Evolutionary conservation across 257 asterid species (phyloP).

Genomic region (Coffea canephora): DNA sequence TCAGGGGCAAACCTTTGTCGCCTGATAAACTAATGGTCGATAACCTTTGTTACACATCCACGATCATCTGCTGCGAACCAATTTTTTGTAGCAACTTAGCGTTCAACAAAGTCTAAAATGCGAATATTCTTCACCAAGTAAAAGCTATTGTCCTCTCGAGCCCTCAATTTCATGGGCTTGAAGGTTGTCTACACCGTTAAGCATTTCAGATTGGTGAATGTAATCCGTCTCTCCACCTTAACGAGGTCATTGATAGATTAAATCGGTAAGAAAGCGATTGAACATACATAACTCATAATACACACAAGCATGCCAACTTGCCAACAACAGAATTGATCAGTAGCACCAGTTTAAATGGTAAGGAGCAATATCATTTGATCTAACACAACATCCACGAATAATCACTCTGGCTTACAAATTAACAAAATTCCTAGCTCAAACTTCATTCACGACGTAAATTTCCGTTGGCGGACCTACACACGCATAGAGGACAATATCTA

Average conservation of each 20-base stretch:
- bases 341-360: not conserved
- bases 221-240: not conserved
- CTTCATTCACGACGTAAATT: not conserved
- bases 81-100: not conserved
- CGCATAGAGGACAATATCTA: not conserved
- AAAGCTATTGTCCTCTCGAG: not conserved
- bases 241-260: not conserved
- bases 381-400: not conserved
- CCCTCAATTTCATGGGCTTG: not conserved
- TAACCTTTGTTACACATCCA: not conserved
- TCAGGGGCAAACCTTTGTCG: too few species aligned
- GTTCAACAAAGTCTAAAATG: not conserved
- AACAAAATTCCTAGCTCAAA: not conserved
- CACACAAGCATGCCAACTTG: not conserved
- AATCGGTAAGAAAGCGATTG: not conserved
- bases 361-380: not conserved
- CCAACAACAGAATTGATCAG: not conserved
- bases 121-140: not conserved
- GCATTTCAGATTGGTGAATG: not conserved
- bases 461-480: not conserved
- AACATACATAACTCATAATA: not conserved
- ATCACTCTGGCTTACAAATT: not conserved
- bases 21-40: not conserved
- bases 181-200: not conserved
- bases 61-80: not conserved